These are phyloP conservation scores for Phytophthora europaea DNA, from an alignment of 352 stramenopile genomes.

Conservation along the genomic window DNA sequence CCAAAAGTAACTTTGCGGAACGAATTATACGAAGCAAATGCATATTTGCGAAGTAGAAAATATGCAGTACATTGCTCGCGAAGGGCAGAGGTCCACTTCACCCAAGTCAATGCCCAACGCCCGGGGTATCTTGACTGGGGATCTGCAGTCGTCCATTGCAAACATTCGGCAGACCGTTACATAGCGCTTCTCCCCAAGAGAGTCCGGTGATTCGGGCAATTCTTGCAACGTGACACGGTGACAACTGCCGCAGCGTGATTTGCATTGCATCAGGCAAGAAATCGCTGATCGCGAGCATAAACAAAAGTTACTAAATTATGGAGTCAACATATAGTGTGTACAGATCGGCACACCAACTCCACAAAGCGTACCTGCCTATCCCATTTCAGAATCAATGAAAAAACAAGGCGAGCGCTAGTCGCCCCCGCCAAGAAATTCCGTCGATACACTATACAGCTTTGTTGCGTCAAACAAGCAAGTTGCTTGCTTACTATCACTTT, in stretches of 20 bases:
- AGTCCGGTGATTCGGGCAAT: too few species aligned
- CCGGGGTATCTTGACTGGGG: neutral
- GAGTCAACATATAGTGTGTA: neutral
- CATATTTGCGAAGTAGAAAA: too few species aligned
- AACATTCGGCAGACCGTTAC: neutral
- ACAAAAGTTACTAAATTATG: too few species aligned
- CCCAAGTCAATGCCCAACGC: neutral
- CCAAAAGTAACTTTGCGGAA: too few species aligned
- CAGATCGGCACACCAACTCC: neutral
- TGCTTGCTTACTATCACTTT: neutral
- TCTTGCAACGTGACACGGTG: too few species aligned
- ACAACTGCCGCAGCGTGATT: too few species aligned
- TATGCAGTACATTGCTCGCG: neutral
- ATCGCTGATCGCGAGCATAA: too few species aligned
- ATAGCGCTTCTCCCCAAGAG: too few species aligned
- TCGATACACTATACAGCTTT: slow-evolving; percentile 1
- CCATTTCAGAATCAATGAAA: slow-evolving; percentile 8
- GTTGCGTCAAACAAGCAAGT: neutral
- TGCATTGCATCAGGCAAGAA: too few species aligned
- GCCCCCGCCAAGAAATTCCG: slow-evolving; percentile 7
- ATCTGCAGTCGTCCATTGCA: neutral
- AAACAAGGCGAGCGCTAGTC: slow-evolving; percentile 13
- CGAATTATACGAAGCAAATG: too few species aligned
- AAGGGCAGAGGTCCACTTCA: neutral
- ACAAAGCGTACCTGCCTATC: slow-evolving; percentile 1